Base-by-base conservation (phyloP, 345 rosid genomes). In the Acer saccharum region DNA sequence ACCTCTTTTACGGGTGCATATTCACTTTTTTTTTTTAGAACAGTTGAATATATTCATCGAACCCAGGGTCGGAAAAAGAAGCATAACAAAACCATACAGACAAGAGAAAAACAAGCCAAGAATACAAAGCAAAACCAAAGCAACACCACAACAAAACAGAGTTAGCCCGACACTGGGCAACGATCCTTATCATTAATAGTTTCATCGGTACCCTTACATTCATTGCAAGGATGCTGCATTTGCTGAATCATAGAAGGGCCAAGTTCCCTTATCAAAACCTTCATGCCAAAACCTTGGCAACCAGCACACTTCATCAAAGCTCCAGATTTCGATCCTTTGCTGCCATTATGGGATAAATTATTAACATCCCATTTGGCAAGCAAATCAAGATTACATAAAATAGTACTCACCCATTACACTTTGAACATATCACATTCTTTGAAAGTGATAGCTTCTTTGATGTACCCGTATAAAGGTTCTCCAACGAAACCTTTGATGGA, bases 241-340 rank as follows among this genome's bases (percentile, higher is more conserved):
- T 95, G 97, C 83, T 95, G 99, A 78, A 95, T 90, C 99, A 95
- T 93, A 23, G 91, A 88, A 25, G 98, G 99, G 20, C 99, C 96
- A 6, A 95, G 82, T 0, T 92, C 98, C 86, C 97, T 89, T 50
- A 90, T 90, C 0, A 98, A 81, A n/a, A 92, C 93, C 84, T 95
- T 95, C 98, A 91, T 89, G 65, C 99, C 97, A 18, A 91, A 71
- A 2, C 99, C 99, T 71, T 92, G 87, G 76, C 99, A 95, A 66
- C 96, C 94, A 27, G 86, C 23, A 79, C 99, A 95, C 67, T 76
- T 82, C 90, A 70, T 85, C 3, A 95, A 93, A 69, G 86, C 97
- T 63, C 98, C 98, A 41, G 98, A 93, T 80, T 95, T 93, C 6
- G 98, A 92, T 57, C 99, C 99, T 75, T 95, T 93, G 6, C 98